Conservation (phyloP, 2,329 filamentous ascomycete species). For the Neocucurbitaria cava region DNA sequence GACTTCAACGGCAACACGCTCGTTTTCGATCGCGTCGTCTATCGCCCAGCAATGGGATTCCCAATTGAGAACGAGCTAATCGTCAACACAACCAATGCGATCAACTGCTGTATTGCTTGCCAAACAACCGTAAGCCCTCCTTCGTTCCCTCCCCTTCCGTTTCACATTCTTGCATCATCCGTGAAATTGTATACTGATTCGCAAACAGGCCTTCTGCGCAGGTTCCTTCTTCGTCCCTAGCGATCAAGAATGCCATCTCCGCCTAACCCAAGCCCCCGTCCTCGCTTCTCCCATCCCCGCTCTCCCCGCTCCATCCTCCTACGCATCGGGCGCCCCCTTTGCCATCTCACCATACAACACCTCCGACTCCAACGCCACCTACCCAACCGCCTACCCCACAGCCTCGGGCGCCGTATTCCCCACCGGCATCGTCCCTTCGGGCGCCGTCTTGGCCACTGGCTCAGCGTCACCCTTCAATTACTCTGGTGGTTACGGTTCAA, state of each 20-base stretch:
- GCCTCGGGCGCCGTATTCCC: slow-evolving; percentile 3
- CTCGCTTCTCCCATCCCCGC: not conserved
- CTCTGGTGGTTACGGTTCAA: too few relatives aligned
- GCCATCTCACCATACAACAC: not conserved
- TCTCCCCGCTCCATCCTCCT: slow-evolving; percentile 2
- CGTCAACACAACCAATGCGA: slow-evolving; percentile 13
- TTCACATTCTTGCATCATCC: not conserved
- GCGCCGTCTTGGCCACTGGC: too few relatives aligned
- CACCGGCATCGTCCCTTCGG: too few relatives aligned
- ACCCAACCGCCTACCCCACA: slow-evolving; percentile 5
- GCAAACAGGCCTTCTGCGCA: slow-evolving; percentile 26
- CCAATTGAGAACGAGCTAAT: slow-evolving; percentile 29
- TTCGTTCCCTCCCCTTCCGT: not conserved
- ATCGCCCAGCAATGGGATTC: slow-evolving; percentile 24
- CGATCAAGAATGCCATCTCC: slow-evolving; percentile 27
- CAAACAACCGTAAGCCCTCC: slow-evolving; percentile 25
- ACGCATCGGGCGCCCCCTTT: slow-evolving; percentile 4
- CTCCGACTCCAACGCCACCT: not conserved
- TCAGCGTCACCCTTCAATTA: too few relatives aligned
- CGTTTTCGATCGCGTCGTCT: slow-evolving; percentile 33
- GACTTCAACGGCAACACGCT: slow-evolving; percentile 19
- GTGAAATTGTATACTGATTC: not conserved
- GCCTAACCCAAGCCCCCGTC: slow-evolving; percentile 24
- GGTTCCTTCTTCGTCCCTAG: slow-evolving; percentile 32
- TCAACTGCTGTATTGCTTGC: slow-evolving; percentile 36